These are phyloP conservation scores for Coemansia sp. DNA, from an alignment of 192 early-diverging fungal genomes.

Conservation along the genomic window DNA sequence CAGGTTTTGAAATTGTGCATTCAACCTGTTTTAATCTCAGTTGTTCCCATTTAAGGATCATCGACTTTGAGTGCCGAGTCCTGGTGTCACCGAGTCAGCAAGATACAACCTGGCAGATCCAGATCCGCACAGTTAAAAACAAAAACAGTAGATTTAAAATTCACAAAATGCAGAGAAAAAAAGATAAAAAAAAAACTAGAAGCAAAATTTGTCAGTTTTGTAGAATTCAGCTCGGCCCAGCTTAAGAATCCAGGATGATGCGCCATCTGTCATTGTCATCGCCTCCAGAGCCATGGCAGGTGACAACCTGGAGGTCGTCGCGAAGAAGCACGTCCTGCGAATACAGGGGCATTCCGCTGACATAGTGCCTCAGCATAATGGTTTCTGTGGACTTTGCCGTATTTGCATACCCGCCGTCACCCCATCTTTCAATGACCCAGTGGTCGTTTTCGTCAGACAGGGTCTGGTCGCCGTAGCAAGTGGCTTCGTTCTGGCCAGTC, in stretches of 20 bases:
- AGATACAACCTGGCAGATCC: background rate
- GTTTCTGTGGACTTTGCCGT: conserved; percentile 54
- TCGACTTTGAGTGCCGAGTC: background rate
- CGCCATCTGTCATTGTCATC: conserved; percentile 63
- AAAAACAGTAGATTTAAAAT: background rate
- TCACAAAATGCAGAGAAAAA: background rate
- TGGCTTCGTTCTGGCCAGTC: conserved; percentile 61
- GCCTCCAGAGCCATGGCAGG: conserved; percentile 51
- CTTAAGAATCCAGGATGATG: conserved; percentile 23
- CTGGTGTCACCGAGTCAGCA: background rate
- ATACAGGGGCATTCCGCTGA: conserved; percentile 57
- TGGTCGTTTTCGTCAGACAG: conserved; percentile 60
- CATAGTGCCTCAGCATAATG: conserved; percentile 54
- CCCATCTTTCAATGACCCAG: conserved; percentile 59
- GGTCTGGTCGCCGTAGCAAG: conserved; percentile 57
- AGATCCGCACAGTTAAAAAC: background rate
- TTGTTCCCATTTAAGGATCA: no score
- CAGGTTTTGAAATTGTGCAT: no score
- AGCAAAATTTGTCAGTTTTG: background rate
- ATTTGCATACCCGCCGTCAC: conserved; percentile 43
- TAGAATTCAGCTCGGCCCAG: background rate
- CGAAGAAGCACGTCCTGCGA: conserved; percentile 43
- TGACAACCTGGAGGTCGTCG: conserved; percentile 54
- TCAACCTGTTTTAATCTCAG: no score
- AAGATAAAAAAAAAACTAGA: background rate